These are phyloP conservation scores for Colletotrichum somersetense DNA, from an alignment of 2,329 filamentous ascomycete species.

Conservation along the genomic window DNA sequence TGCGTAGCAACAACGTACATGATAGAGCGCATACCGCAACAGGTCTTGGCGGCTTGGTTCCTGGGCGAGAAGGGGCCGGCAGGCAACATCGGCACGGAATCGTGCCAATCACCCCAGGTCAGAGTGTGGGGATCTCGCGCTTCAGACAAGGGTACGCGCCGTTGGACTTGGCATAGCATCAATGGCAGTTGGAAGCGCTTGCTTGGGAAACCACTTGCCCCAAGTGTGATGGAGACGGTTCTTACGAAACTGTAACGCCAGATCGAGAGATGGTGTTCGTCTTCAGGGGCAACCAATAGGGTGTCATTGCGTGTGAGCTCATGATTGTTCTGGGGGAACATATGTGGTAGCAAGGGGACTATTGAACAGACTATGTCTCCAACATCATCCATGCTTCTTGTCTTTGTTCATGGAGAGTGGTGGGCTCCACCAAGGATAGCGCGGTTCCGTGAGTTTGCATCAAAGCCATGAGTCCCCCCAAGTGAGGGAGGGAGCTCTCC, in stretches of 20 bases:
- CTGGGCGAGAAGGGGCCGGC: neutral
- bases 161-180: neutral
- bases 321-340: neutral
- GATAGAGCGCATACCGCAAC: neutral
- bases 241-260: neutral
- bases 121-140: neutral
- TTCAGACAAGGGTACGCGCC: neutral
- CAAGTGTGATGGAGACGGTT: no score
- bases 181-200: conserved; percentile 2
- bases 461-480: neutral
- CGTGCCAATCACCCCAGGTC: neutral
- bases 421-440: neutral
- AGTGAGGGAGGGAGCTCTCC: neutral
- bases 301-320: neutral
- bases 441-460: no score
- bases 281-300: neutral
- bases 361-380: neutral
- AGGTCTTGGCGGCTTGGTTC: neutral
- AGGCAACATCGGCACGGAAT: neutral
- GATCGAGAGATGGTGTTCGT: neutral
- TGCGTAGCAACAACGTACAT: neutral
- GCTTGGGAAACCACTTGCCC: neutral
- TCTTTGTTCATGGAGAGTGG: neutral
- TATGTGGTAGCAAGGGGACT: no score
- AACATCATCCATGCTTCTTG: neutral